Base-by-base conservation (phyloP, 1,284 basidiomycete genomes). In the Papiliotrema nemorosa region DNA sequence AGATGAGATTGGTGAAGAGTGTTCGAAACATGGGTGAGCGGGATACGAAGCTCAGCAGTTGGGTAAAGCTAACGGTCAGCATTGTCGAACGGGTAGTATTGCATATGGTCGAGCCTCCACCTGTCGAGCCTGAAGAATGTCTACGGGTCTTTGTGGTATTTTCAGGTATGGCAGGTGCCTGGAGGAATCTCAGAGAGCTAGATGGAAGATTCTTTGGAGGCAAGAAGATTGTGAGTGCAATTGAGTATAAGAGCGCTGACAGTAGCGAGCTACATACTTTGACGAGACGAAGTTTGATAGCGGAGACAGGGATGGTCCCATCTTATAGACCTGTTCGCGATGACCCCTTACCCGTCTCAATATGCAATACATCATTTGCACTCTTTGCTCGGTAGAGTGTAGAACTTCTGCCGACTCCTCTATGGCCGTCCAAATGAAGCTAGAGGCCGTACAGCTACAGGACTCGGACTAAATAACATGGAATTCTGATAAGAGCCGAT, bases 121-220 rank as follows among this genome's bases (percentile, higher is more conserved):
- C 85, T 0, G 58, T 70, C 2, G 78, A 83, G 44, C 76, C 80
- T 2, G 82, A 83, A 10, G 85, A 89, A 26, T 82, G 83, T 0
- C 84, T 92, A 7, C 82, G 88, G 38, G 84, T 93, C 41, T 93
- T 91, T 69, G 85, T 92, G 6, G 76, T 86, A 42, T 94, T 92
- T 63, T 83, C 83, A 0, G 92, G 92, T 1, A 86, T 90, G 9
- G 91, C 82, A 0, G 93, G 90, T 7, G 93, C 92, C 2, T 97
- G 90, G 89, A 90, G 90, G 71, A 91, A 90, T 0, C 87, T 91
- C 1, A 82, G 87, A 42, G 89, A 91, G 67, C 80, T 97, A 52
- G 90, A 96, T 64, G 91, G 90, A 13, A 79, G 91, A 41, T 93
- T 83, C 67, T 96, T 97, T 66, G 90, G 87, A 10, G 93, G 93